phyloP scores from a whole-genome alignment of 1,284 basidiomycete species.

The Phlebopus sp. region DNA sequence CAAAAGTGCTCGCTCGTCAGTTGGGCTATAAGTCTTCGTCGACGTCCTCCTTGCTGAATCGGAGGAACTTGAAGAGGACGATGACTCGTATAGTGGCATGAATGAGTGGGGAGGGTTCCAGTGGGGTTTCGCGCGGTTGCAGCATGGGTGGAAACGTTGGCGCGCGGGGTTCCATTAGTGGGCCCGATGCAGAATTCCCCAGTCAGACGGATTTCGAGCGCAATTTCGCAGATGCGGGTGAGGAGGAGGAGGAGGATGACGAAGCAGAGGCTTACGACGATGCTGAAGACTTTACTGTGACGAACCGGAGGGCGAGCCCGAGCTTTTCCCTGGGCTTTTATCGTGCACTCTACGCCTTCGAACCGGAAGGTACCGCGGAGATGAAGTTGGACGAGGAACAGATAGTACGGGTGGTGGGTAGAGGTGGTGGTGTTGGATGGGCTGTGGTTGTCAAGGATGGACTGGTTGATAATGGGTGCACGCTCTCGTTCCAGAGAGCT shows the following conservation, averaged over 20 bases:
- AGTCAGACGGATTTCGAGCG: slow-evolving; percentile 46
- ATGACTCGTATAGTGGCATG: slow-evolving; percentile 23
- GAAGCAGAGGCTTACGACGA: slow-evolving; percentile 23
- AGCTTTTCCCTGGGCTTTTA: slow-evolving; percentile 64
- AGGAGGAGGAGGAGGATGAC: slow-evolving; percentile 32
- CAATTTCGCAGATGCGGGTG: slow-evolving; percentile 42
- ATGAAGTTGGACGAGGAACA: slow-evolving; percentile 73
- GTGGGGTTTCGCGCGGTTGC: slow-evolving; percentile 38
- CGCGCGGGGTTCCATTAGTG: slow-evolving; percentile 1
- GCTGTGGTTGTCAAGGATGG: slow-evolving; percentile 54
- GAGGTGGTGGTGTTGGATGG: slow-evolving; percentile 75
- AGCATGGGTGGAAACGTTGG: slow-evolving; percentile 15
- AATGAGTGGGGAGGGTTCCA: slow-evolving; percentile 43
- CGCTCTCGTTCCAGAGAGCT: too few relatives aligned
- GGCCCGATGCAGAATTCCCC: slow-evolving; percentile 29
- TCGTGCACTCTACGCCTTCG: slow-evolving; percentile 68
- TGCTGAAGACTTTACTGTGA: slow-evolving; percentile 17
- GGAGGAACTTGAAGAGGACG: slow-evolving; percentile 28
- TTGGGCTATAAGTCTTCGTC: too few relatives aligned
- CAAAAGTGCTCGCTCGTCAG: too few relatives aligned
- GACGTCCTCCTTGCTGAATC: too few relatives aligned
- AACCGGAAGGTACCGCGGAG: slow-evolving; percentile 72
- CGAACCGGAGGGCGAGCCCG: slow-evolving; percentile 37
- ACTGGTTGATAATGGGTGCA: slow-evolving; percentile 34
- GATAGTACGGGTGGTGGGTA: slow-evolving; percentile 60